A percentile compares a stretch with the other conserved stretches of the same genome.
Conservation (phyloP, 306 rosid genomes). For the Prunus campanulata region DNA sequence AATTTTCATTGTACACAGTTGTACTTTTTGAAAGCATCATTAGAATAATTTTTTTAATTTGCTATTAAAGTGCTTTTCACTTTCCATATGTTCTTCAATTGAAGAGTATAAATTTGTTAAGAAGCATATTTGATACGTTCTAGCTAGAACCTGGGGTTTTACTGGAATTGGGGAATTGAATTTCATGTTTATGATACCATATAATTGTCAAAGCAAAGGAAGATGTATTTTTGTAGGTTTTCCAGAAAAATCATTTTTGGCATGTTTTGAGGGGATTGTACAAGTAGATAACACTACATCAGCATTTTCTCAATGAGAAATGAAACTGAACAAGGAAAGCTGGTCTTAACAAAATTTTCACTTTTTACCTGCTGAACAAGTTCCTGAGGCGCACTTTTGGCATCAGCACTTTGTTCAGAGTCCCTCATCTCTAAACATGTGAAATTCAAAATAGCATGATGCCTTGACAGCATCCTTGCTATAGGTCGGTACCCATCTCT, state of each 20-base stretch:
- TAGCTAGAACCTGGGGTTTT: neutral
- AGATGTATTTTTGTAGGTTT: neutral
- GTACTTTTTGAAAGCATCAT: neutral
- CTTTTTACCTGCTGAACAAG: constrained; percentile 75
- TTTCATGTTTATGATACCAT: neutral
- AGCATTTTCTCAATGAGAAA: neutral
- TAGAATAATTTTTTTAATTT: neutral
- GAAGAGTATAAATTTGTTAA: neutral
- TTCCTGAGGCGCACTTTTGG: constrained; percentile 67
- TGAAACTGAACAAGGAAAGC: neutral
- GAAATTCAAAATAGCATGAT: constrained; percentile 67
- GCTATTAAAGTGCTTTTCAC: neutral
- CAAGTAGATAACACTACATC: neutral
- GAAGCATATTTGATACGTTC: constrained; percentile 3
- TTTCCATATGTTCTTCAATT: neutral
- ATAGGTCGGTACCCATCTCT: constrained; percentile 92
- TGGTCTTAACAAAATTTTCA: constrained; percentile 3
- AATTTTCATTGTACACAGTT: neutral
- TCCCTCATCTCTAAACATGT: constrained; percentile 92
- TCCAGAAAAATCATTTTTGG: neutral
- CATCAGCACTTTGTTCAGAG: constrained; percentile 54
- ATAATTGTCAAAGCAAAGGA: neutral
- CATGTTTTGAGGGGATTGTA: neutral
- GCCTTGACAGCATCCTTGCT: constrained; percentile 77
- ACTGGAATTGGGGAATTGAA: neutral